These are phyloP conservation scores for Talaromyces thailandensis DNA, from an alignment of 495 filamentous ascomycete species.

Conservation along the genomic window DNA sequence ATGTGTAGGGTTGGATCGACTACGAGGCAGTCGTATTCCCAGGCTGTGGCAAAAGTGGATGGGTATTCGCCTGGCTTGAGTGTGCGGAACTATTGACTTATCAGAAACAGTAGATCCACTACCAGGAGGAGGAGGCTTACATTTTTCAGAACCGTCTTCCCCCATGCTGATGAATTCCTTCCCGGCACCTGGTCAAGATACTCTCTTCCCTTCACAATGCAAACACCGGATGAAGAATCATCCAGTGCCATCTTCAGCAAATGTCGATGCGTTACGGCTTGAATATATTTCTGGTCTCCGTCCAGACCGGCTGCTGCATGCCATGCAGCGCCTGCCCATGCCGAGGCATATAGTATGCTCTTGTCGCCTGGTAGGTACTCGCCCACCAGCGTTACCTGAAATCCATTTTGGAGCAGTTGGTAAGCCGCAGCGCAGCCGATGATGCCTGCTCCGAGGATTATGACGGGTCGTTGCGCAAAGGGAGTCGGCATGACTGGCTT, in stretches of 20 bases:
- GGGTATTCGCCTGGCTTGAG: constrained; percentile 27
- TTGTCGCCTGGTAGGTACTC: constrained; percentile 35
- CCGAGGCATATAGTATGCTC: constrained; percentile 33
- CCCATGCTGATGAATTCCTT: constrained; percentile 29
- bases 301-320: constrained; percentile 33
- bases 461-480: constrained; percentile 28
- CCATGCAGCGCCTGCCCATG: constrained; percentile 39
- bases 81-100: constrained; percentile 26
- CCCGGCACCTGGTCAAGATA: constrained; percentile 29
- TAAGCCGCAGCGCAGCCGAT: constrained; percentile 34
- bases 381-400: constrained; percentile 29
- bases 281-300: constrained; percentile 28
- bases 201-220: constrained; percentile 27
- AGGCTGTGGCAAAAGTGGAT: constrained; percentile 24
- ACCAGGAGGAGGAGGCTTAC: constrained; percentile 10
- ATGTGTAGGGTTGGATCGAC: constrained; percentile 35
- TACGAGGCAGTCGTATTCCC: constrained; percentile 33
- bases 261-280: constrained; percentile 30
- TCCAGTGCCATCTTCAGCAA: constrained; percentile 30
- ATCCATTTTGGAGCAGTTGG: constrained; percentile 28
- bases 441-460: constrained; percentile 34
- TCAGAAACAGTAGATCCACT: background rate
- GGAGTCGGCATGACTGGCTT: constrained; percentile 7
- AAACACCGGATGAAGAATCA: constrained; percentile 27
- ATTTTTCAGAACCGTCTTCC: constrained; percentile 28